Percentiles rank a stretch among this genome's conserved stretches.
These are phyloP conservation scores for Neoboletus subvelutipes DNA, from an alignment of 768 basidiomycete species.

Conservation along the genomic window DNA sequence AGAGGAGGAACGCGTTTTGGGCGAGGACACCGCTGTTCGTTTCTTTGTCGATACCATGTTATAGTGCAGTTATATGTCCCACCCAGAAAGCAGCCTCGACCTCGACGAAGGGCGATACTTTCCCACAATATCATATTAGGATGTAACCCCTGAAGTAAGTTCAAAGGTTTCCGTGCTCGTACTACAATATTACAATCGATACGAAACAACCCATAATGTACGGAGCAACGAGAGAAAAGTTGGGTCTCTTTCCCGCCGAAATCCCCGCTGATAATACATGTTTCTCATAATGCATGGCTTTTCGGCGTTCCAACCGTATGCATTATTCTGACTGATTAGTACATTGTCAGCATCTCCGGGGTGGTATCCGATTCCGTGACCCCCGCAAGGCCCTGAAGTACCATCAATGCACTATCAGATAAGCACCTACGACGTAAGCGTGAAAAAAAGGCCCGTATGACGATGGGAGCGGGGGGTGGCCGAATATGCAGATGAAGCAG, in stretches of 20 bases:
- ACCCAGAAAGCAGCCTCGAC: background rate
- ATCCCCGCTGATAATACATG: background rate
- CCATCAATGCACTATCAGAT: background rate
- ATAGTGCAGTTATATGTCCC: background rate
- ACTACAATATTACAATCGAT: background rate
- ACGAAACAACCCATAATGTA: no score
- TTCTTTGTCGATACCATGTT: slow-evolving; percentile 34
- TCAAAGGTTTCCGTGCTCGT: background rate
- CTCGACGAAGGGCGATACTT: background rate
- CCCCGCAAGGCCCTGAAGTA: no score
- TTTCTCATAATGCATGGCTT: background rate
- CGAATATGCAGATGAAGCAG: slow-evolving; percentile 3
- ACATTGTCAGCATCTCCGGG: no score
- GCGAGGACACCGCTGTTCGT: slow-evolving; percentile 22
- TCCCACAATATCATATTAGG: slow-evolving; percentile 13
- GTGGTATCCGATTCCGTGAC: no score
- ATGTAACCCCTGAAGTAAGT: background rate
- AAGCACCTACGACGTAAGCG: background rate
- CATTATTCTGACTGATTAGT: no score
- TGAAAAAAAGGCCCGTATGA: background rate
- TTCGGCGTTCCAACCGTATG: no score
- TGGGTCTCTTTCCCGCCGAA: background rate
- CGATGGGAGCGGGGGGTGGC: background rate
- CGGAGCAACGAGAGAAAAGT: background rate
- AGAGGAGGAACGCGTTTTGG: slow-evolving; percentile 43